A percentile compares a stretch with the other conserved stretches of the same genome.
Evolutionary conservation across 345 rosid species (phyloP).

Genomic region (Carallia pectinifolia): DNA sequence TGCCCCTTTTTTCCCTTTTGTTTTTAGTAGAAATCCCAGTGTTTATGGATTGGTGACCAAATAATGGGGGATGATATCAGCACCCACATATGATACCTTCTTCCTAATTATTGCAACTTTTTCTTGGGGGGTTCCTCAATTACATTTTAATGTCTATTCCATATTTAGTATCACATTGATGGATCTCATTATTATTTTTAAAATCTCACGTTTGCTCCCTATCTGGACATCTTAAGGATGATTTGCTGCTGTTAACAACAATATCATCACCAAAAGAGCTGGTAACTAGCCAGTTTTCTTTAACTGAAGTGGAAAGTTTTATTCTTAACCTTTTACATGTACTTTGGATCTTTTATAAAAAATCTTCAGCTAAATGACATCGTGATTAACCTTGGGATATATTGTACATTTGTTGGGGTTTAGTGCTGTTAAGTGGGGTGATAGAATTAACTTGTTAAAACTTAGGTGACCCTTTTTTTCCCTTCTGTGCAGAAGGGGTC

Average conservation of each 20-base stretch:
- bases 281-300: background rate
- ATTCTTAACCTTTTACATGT: too few relatives aligned
- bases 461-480: background rate
- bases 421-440: background rate
- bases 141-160: conserved; percentile 9
- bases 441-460: background rate
- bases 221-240: conserved; percentile 1
- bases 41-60: conserved; percentile 5
- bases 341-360: background rate
- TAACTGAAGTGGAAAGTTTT: conserved; percentile 12
- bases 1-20: background rate
- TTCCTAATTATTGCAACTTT: conserved; percentile 1
- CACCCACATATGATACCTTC: conserved; percentile 11
- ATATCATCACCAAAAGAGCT: background rate
- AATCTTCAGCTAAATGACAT: background rate
- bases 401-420: background rate
- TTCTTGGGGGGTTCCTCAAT: background rate
- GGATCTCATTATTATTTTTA: conserved; percentile 5
- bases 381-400: background rate
- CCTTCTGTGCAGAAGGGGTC: background rate
- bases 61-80: conserved; percentile 12
- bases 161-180: conserved; percentile 12
- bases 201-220: conserved; percentile 9
- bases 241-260: background rate
- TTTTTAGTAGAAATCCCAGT: background rate